phyloP scores from a whole-genome alignment of 768 basidiomycete genomes.

The Glaciozyma martinii region DNA sequence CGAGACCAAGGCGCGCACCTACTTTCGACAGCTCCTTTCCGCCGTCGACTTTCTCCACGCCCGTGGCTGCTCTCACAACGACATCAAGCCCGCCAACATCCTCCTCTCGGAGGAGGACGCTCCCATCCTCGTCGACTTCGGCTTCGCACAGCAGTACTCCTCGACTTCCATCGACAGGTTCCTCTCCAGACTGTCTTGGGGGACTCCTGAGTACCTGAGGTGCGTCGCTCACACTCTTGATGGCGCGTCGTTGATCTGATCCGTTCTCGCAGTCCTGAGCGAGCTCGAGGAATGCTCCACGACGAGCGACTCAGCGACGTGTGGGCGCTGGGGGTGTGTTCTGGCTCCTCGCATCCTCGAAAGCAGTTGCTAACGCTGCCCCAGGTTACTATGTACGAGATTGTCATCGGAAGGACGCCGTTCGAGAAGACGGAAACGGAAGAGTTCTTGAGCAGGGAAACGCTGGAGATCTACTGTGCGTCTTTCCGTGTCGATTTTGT shows the following conservation, averaged over 20 bases:
- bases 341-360: conserved; percentile 50
- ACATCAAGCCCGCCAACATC: conserved; percentile 93
- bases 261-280: conserved; percentile 80
- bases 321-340: conserved; percentile 41
- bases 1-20: conserved; percentile 63
- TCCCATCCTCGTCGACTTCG: conserved; percentile 86
- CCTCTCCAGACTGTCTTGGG: conserved; percentile 41
- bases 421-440: conserved; percentile 27
- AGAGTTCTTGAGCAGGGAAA: conserved; percentile 50
- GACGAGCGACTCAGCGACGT: conserved; percentile 81
- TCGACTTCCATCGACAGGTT: conserved; percentile 21
- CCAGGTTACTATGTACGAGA: conserved; percentile 72
- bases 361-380: conserved; percentile 53
- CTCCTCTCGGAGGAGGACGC: conserved; percentile 61
- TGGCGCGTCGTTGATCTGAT: too few relatives aligned
- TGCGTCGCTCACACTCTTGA: too few relatives aligned
- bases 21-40: conserved; percentile 74
- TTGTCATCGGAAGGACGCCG: conserved; percentile 71
- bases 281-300: conserved; percentile 76
- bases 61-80: conserved; percentile 76
- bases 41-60: conserved; percentile 75
- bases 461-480: conserved; percentile 75
- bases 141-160: conserved; percentile 77
- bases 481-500: conserved; percentile 36
- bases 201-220: conserved; percentile 96